Conservation (phyloP, 2,329 filamentous ascomycete species). For the Diaporthe amygdali region DNA sequence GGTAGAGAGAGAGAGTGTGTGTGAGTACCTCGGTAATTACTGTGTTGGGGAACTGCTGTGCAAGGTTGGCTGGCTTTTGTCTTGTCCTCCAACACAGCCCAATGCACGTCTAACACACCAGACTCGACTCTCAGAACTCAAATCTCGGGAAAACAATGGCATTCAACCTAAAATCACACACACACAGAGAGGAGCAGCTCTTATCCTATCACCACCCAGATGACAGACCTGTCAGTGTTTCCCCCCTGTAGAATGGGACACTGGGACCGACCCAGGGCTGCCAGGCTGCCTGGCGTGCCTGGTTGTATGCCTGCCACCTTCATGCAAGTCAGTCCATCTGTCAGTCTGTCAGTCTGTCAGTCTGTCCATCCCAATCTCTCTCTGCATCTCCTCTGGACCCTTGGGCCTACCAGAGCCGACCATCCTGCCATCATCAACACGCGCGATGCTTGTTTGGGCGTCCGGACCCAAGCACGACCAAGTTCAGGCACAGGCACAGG, state of each 20-base stretch:
- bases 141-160: not conserved
- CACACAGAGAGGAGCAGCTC: too few relatives aligned
- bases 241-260: not conserved
- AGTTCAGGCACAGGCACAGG: not conserved
- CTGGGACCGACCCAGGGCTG: too few relatives aligned
- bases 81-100: too few relatives aligned
- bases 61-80: not conserved
- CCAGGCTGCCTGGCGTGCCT: too few relatives aligned
- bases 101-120: not conserved
- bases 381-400: not conserved
- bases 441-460: not conserved
- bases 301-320: not conserved
- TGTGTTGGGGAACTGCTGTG: too few relatives aligned
- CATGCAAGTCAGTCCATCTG: not conserved
- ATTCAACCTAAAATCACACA: not conserved
- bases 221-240: not conserved
- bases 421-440: not conserved
- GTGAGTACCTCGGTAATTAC: not conserved
- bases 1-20: too few relatives aligned
- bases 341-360: not conserved
- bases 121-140: not conserved
- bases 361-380: not conserved
- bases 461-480: not conserved
- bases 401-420: not conserved
- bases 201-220: too few relatives aligned